Conservation (phyloP, 768 basidiomycete species). For the Pholiota conissans region DNA sequence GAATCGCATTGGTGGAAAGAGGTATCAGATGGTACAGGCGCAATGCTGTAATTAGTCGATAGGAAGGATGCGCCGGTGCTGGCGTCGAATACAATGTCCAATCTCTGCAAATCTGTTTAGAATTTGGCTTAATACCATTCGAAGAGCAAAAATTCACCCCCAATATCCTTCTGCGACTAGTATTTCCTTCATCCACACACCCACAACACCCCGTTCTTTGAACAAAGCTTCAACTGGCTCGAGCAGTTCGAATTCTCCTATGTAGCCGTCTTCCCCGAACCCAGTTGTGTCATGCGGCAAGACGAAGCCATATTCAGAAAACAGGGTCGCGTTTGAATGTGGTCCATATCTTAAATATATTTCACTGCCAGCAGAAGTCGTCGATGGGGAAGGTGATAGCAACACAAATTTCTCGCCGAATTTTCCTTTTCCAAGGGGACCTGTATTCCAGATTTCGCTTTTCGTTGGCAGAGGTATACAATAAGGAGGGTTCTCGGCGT, state of each 20-base stretch:
- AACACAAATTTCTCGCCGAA: conserved; percentile 51
- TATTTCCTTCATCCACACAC: conserved; percentile 46
- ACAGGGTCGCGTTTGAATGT: conserved; percentile 75
- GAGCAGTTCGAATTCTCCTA: conserved; percentile 67
- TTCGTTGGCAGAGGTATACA: conserved; percentile 42
- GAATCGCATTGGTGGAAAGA: conserved; percentile 20
- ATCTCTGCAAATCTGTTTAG: conserved; percentile 46
- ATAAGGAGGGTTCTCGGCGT: conserved; percentile 43
- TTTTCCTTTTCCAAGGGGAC: conserved; percentile 27
- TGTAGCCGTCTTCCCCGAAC: conserved; percentile 24
- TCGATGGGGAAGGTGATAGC: conserved; percentile 42
- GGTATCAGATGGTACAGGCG: conserved; percentile 59
- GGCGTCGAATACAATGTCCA: conserved; percentile 75
- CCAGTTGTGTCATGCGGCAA: conserved; percentile 32
- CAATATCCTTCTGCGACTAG: conserved; percentile 75
- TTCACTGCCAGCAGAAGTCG: conserved; percentile 56
- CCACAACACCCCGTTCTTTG: conserved; percentile 35
- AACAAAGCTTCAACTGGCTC: conserved; percentile 53
- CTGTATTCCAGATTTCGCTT: conserved; percentile 35
- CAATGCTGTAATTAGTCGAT: conserved; percentile 71
- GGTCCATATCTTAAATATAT: conserved; percentile 77
- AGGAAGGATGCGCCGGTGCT: conserved; percentile 72
- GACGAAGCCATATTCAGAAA: conserved; percentile 92
- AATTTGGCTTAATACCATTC: conserved; percentile 1
- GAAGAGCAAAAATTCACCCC: conserved; percentile 52